These are phyloP conservation scores for Moricandia arvensis DNA, from an alignment of 345 rosid genomes.

Conservation along the genomic window DNA sequence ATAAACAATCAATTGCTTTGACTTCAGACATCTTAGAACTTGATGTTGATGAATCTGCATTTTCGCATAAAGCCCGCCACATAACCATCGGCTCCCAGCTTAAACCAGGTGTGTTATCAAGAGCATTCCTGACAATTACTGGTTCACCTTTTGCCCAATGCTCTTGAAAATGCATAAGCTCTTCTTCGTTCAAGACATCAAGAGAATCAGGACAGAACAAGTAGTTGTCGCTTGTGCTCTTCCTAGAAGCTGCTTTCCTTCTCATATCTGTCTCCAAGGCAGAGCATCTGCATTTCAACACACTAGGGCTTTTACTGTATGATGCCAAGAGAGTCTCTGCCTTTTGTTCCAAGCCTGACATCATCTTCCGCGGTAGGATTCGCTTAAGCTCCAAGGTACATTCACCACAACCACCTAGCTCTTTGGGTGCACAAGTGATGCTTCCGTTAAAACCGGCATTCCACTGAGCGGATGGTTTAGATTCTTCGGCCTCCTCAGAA, in stretches of 20 bases:
- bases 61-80: constrained; percentile 83
- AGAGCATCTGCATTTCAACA: constrained; percentile 19
- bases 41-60: constrained; percentile 34
- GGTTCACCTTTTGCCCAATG: constrained; percentile 90
- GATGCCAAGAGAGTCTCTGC: constrained; percentile 40
- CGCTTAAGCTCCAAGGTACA: constrained; percentile 62
- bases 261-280: constrained; percentile 28
- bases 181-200: constrained; percentile 42
- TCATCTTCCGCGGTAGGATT: constrained; percentile 51
- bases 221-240: constrained; percentile 54
- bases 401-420: constrained; percentile 78
- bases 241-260: constrained; percentile 59
- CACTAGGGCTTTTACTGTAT: constrained; percentile 18
- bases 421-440: constrained; percentile 61
- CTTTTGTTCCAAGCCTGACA: constrained; percentile 48
- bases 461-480: constrained; percentile 43
- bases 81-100: constrained; percentile 99
- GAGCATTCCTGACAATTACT: constrained; percentile 59
- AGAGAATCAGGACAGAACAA: constrained; percentile 55
- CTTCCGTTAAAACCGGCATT: constrained; percentile 49
- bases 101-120: constrained; percentile 54
- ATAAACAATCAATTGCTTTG: constrained; percentile 77
- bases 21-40: constrained; percentile 59
- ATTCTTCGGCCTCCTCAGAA: constrained; percentile 28
- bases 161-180: constrained; percentile 53